Evolutionary conservation across 1,284 basidiomycete genomes (phyloP), one percentile per base, ranked within the genome.

Genomic region (Anthracocystis walkeri): DNA sequence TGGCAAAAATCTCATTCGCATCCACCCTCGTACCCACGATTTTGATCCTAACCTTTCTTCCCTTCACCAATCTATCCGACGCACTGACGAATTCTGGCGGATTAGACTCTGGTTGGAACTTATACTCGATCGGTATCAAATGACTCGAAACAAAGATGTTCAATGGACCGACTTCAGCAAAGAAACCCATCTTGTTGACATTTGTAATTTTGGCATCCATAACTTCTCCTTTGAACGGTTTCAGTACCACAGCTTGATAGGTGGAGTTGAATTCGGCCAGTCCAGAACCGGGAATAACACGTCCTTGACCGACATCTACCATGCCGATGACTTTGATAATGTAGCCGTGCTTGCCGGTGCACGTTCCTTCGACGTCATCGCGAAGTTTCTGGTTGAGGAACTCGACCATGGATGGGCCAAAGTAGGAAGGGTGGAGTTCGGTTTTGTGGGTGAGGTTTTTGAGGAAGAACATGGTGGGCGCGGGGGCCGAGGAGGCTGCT

Each of bases 141-240:
- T 97, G 95, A 75, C 93, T 93, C 20, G 95, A 96, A 23, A 97
- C 81, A 50, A 85, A 85, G 52, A 85, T 81, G 58, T 78, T 80
- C 20, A 85, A 52, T 11, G 96, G 97, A 42, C 97, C 97, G 56
- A 96, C 94, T 76, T 96, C 93, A 54, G 94, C 94, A 78, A 98
- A 97, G 87, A 98, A 97, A 7, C 95, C 95, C 94, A 97, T 97
- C 94, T 98, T 97, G 86, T 93, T 97, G 44, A 99, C 97, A 76
- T 94, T 95, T 77, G 92, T 92, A 27, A 99, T 96, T 8, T 95
- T 91, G 1, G 94, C 96, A 86, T 99, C 97, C 40, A 99, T 93
- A 6, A 98, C 96, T 86, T 99, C 96, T 23, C 95, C 95, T 87
- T 98, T 97, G 89, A 98, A 99, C 35, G 83, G 83, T 66, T 83